phyloP scores from a whole-genome alignment of 495 filamentous ascomycete species.

The Glarea lozoyensis region DNA sequence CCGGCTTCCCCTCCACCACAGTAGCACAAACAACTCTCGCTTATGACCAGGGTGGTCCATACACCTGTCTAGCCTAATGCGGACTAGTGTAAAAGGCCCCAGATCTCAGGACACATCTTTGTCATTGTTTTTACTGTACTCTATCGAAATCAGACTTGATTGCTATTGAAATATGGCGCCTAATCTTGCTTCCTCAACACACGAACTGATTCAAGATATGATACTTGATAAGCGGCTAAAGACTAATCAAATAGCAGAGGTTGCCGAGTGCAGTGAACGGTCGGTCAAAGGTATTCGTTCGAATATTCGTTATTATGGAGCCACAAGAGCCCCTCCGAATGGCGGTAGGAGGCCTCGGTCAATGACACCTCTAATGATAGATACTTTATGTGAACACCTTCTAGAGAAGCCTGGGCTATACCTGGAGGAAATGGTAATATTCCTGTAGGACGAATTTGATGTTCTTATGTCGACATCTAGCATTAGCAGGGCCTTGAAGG shows the following conservation, averaged over 20 bases:
- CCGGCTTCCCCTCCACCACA: constrained; percentile 5
- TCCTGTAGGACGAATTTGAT: constrained; percentile 22
- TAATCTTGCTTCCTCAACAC: constrained; percentile 5
- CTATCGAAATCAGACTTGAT: not conserved
- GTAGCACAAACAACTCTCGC: constrained; percentile 1
- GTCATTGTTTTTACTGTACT: not conserved
- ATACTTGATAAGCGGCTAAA: constrained; percentile 5
- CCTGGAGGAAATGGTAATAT: constrained; percentile 27
- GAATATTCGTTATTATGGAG: constrained; percentile 12
- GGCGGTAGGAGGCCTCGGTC: constrained; percentile 5
- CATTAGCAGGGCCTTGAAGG: constrained; percentile 13
- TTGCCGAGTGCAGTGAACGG: constrained; percentile 8
- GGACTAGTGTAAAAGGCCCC: constrained; percentile 2
- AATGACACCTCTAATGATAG: constrained; percentile 17
- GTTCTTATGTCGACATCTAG: no score
- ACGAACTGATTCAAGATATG: constrained; percentile 10
- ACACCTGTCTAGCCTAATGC: constrained; percentile 4
- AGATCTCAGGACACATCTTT: constrained; percentile 5
- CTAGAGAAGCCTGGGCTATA: constrained; percentile 26
- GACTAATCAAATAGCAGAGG: constrained; percentile 3
- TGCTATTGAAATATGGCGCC: constrained; percentile 7
- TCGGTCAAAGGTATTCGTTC: constrained; percentile 10
- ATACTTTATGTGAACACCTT: constrained; percentile 23
- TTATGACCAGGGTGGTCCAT: constrained; percentile 1
- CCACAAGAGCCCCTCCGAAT: constrained; percentile 15